These are phyloP conservation scores for Aspergillus texensis DNA, from an alignment of 2,329 filamentous ascomycete genomes.

Conservation along the genomic window DNA sequence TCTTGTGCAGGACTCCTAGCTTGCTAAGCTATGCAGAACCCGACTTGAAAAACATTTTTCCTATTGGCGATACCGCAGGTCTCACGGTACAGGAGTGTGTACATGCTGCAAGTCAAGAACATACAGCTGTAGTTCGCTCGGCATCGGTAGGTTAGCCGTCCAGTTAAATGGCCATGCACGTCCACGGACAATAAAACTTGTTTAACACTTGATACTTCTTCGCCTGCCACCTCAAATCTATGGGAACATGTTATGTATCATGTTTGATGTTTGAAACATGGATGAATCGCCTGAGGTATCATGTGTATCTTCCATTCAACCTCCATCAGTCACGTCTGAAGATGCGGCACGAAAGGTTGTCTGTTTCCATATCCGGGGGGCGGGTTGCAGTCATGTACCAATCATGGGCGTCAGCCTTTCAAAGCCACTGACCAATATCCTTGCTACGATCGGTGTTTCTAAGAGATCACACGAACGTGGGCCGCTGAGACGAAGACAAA, in stretches of 20 bases:
- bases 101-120: slow-evolving; percentile 4
- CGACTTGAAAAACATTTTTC: neutral
- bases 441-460: slow-evolving; percentile 10
- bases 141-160: neutral
- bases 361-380: slow-evolving; percentile 1
- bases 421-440: slow-evolving; percentile 7
- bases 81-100: neutral
- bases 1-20: neutral
- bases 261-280: slow-evolving; percentile 7
- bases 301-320: neutral
- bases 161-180: neutral
- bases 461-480: slow-evolving; percentile 19
- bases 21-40: slow-evolving; percentile 4
- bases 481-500: slow-evolving; percentile 12
- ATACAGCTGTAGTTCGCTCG: slow-evolving; percentile 1
- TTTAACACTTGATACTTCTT: neutral
- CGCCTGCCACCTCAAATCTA: neutral
- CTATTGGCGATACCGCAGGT: slow-evolving; percentile 5
- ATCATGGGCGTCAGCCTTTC: slow-evolving; percentile 13
- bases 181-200: neutral
- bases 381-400: neutral
- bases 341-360: neutral
- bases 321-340: neutral
- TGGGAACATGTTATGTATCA: neutral
- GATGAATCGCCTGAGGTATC: slow-evolving; percentile 2